Base-by-base conservation (phyloP, 371 early-diverging fungal species). In the Chytridium lagenaria region DNA sequence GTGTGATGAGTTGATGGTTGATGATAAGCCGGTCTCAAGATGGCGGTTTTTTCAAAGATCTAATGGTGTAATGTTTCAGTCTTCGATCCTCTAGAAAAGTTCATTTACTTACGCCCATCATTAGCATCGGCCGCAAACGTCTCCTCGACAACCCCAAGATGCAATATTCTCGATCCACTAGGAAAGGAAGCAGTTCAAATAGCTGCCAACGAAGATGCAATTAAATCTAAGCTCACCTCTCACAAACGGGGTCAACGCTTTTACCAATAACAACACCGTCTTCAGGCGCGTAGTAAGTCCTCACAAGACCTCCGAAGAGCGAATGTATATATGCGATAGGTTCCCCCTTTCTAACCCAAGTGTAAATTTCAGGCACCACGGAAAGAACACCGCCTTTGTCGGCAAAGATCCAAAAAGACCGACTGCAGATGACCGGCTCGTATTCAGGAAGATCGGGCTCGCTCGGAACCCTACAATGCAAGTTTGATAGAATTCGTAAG, bases 201-300 rank as follows among this genome's bases (percentile, higher is more conserved):
- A n/a, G n/a, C 44, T 19, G 23, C 5, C 57, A 61, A 31, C 34
- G 7, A 61, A 61, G 36, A 28, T 12, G n/a, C 16, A 61, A 52
- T 23, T 23, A 23, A 52, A 33, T 16, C 61, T 3, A 28, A 3
- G 34, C 61, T 61, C 23, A 61, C 61, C 61, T 85, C 83, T 91
- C 91, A 65, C 92, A 92, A 0, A 94, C 94, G 0, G 94, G 94
- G 67, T 94, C 87, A 19, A 89, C 84, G 49, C 83, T 83, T 70
- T 86, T 87, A 50, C 84, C 85, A 59, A 91, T 86, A 68, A 92
- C 91, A 71, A 93, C 88, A 39, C 92, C 93, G 78, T 91, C 91
- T 69, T 92, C 91, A 0, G 94, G 93, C 12, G 94, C 90, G 80
- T 85, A 88, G 72, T 92, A 93, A 63, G 90, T 89, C 39, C 91